Conservation (phyloP, 2,329 filamentous ascomycete genomes). For the Stachybotrys chartarum region DNA sequence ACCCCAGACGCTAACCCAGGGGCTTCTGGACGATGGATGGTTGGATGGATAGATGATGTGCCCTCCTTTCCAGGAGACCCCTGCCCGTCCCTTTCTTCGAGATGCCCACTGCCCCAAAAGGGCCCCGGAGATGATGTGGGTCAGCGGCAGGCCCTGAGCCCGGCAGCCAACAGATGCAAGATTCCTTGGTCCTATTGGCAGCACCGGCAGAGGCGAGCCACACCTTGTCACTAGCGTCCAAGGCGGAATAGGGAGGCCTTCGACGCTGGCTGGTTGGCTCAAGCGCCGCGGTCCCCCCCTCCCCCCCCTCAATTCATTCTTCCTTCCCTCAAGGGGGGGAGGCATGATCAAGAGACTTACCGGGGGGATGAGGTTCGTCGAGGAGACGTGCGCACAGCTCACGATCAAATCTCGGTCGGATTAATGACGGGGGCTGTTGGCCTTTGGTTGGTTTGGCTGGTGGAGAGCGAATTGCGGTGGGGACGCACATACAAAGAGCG, state of each 20-base stretch:
- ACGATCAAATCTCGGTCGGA: background rate
- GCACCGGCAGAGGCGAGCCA: background rate
- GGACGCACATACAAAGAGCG: background rate
- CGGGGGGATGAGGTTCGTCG: too few relatives aligned
- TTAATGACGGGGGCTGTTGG: background rate
- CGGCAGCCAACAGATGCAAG: background rate
- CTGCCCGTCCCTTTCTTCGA: background rate
- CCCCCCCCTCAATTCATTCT: background rate
- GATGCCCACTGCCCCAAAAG: background rate
- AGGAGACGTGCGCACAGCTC: background rate
- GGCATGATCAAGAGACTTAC: too few relatives aligned
- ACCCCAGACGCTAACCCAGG: constrained; percentile 12
- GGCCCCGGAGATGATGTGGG: constrained; percentile 1
- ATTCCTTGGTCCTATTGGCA: background rate
- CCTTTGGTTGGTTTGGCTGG: too few relatives aligned
- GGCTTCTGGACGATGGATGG: constrained; percentile 12
- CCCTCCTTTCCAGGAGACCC: background rate
- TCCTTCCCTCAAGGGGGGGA: background rate
- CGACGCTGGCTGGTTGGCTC: background rate
- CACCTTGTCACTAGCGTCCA: background rate
- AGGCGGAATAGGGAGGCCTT: background rate
- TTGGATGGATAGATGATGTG: constrained; percentile 7
- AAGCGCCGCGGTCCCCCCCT: background rate
- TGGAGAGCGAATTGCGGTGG: background rate
- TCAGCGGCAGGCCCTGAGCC: background rate